Evolutionary conservation across 140 eudicot genomes (phyloP).

Genomic region (Stevia rebaudiana): DNA sequence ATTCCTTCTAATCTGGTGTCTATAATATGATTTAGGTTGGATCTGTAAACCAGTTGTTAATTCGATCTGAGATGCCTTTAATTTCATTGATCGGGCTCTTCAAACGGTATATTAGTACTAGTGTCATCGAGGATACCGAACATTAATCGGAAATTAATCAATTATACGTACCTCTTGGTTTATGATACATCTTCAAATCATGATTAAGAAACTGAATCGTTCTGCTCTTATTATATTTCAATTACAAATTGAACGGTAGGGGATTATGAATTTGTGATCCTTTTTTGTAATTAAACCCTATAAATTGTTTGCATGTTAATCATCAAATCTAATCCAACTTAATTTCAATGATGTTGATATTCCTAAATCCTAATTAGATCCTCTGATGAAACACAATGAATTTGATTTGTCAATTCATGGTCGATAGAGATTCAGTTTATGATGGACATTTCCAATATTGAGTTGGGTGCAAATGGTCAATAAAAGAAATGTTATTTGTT

Average conservation of each 20-base stretch:
- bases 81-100: background rate
- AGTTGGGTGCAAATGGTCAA: background rate
- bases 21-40: background rate
- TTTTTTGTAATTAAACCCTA: conserved; percentile 10
- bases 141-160: background rate
- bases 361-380: conserved; percentile 1
- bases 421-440: background rate
- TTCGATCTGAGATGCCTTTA: background rate
- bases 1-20: background rate
- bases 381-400: background rate
- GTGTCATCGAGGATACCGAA: background rate
- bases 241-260: background rate
- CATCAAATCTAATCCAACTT: background rate
- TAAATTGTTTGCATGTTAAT: background rate
- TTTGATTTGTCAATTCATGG: background rate
- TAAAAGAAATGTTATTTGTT: background rate
- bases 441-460: conserved; percentile 1
- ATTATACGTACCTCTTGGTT: background rate
- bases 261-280: background rate
- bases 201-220: background rate
- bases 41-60: background rate
- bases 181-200: background rate
- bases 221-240: background rate
- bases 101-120: background rate
- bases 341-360: background rate